phyloP scores from a whole-genome alignment of 208 protist species.

The Trypanosoma mega region DNA sequence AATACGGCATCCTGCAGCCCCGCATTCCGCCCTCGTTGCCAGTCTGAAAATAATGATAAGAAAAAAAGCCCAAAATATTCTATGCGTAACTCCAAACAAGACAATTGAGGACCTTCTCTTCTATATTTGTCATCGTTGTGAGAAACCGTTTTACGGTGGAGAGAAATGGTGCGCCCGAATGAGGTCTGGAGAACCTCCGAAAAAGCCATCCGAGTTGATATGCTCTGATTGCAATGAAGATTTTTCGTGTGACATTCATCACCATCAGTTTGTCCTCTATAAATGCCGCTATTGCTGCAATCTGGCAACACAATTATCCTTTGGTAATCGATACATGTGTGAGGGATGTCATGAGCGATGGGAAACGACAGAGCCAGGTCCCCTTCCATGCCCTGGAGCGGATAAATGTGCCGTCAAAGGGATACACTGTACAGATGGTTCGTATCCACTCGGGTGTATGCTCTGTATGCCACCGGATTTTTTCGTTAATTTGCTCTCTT shows the following conservation, averaged over 20 bases:
- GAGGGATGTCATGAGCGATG: constrained; percentile 67
- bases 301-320: constrained; percentile 78
- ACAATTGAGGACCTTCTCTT: constrained; percentile 70
- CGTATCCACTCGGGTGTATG: constrained; percentile 51
- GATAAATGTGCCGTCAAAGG: constrained; percentile 55
- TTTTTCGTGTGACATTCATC: constrained; percentile 43
- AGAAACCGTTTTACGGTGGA: constrained; percentile 72
- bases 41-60: constrained; percentile 36
- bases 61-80: constrained; percentile 23
- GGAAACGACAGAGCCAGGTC: constrained; percentile 54
- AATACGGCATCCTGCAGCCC: constrained; percentile 59
- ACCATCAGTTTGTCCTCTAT: constrained; percentile 58
- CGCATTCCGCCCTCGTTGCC: constrained; percentile 44
- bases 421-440: constrained; percentile 29
- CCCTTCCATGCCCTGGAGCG: constrained; percentile 53
- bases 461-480: constrained; percentile 30
- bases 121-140: constrained; percentile 73
- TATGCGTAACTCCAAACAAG: constrained; percentile 36
- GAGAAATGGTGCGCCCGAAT: constrained; percentile 75
- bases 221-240: constrained; percentile 70
- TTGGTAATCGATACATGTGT: constrained; percentile 82
- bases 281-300: constrained; percentile 91
- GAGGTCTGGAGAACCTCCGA: constrained; percentile 55
- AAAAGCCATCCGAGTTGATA: constrained; percentile 55
- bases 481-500: constrained; percentile 2